A percentile compares a stretch with the other conserved stretches of the same genome.
Evolutionary conservation across 2,329 filamentous ascomycete genomes (phyloP).

Genomic region (Amylocarpus encephaloides): DNA sequence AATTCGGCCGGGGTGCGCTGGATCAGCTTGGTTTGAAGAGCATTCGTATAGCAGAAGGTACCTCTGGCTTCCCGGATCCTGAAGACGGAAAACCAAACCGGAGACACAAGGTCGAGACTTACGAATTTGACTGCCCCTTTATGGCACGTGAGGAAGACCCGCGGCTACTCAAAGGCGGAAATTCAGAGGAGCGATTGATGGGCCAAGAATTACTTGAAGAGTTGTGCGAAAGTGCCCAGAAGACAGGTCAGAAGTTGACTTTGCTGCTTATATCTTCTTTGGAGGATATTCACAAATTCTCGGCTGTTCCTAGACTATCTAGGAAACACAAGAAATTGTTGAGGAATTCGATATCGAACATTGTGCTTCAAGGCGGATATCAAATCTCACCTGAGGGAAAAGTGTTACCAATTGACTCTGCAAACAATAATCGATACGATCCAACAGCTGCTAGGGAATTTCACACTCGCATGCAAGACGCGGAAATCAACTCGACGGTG

Average conservation of each 20-base stretch:
- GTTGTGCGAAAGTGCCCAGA: conserved; percentile 14
- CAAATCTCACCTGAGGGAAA: neutral
- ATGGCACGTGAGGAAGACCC: conserved; percentile 13
- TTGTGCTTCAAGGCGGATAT: conserved; percentile 18
- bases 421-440: conserved; percentile 25
- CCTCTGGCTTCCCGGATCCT: conserved; percentile 1
- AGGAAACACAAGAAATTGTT: neutral
- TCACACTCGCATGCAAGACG: conserved; percentile 14
- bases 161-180: neutral
- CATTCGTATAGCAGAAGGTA: conserved; percentile 23
- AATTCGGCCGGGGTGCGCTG: conserved; percentile 23
- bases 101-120: conserved; percentile 3
- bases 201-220: conserved; percentile 15
- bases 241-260: conserved; percentile 18
- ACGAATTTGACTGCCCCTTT: conserved; percentile 23
- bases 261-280: conserved; percentile 26
- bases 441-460: conserved; percentile 14
- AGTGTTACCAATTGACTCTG: conserved; percentile 4
- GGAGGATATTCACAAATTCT: conserved; percentile 22
- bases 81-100: conserved; percentile 6
- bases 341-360: conserved; percentile 3
- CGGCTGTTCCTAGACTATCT: conserved; percentile 20
- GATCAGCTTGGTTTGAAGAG: conserved; percentile 17
- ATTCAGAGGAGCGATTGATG: neutral
- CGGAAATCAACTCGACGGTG: conserved; percentile 21